Conservation (phyloP, 2,329 filamentous ascomycete genomes). For the Fusarium nematophilum region DNA sequence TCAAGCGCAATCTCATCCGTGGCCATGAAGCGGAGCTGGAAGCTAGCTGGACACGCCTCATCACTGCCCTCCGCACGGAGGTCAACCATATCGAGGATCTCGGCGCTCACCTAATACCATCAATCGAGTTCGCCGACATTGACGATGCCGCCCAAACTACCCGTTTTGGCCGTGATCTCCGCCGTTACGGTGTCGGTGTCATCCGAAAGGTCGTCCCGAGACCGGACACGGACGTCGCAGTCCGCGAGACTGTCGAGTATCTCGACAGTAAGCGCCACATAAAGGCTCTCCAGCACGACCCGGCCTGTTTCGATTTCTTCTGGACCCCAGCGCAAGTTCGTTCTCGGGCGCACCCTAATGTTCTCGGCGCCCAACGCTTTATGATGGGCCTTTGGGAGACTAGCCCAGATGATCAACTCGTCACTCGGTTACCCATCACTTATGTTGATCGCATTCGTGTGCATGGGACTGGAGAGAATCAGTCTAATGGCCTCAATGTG, state of each 20-base stretch:
- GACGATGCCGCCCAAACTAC: conserved; percentile 59
- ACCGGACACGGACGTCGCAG: conserved; percentile 66
- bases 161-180: conserved; percentile 67
- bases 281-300: conserved; percentile 56
- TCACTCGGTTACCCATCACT: conserved; percentile 70
- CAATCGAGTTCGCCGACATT: conserved; percentile 65
- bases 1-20: conserved; percentile 65
- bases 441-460: conserved; percentile 78
- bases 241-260: conserved; percentile 70
- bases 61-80: conserved; percentile 63
- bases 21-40: conserved; percentile 66
- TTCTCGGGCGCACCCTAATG: conserved; percentile 73
- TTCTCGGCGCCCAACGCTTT: conserved; percentile 73
- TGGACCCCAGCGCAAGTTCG: conserved; percentile 78
- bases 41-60: conserved; percentile 65
- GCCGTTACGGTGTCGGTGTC: conserved; percentile 73
- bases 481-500: conserved; percentile 34
- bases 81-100: conserved; percentile 63
- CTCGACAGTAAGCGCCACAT: conserved; percentile 45
- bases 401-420: conserved; percentile 65
- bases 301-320: conserved; percentile 79
- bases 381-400: conserved; percentile 75
- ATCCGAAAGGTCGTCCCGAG: conserved; percentile 72
- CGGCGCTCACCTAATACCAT: conserved; percentile 65
- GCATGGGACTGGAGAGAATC: conserved; percentile 58